These are phyloP conservation scores for Albugo candida DNA, from an alignment of 352 stramenopile genomes.

Conservation along the genomic window DNA sequence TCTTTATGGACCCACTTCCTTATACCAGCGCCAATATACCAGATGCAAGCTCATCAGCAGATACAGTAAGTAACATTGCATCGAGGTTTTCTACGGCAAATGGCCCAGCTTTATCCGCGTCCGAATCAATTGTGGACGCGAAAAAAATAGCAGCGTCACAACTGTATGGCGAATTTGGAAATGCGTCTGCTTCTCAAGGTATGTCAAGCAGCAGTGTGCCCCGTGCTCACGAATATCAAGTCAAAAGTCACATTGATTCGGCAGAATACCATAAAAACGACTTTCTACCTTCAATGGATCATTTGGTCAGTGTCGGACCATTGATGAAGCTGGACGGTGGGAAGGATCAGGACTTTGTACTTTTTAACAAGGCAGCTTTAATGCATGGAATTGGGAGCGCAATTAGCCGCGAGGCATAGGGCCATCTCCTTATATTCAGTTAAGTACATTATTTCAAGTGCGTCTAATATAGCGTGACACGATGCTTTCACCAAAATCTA, in stretches of 20 bases:
- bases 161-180: conserved; percentile 14
- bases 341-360: conserved; percentile 61
- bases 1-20: conserved; percentile 51
- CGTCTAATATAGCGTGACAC: too few relatives aligned
- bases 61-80: neutral
- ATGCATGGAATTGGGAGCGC: conserved; percentile 54
- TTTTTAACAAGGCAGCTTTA: conserved; percentile 56
- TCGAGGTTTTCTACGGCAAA: too few relatives aligned
- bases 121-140: neutral
- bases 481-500: too few relatives aligned
- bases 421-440: conserved; percentile 58
- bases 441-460: too few relatives aligned
- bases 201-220: too few relatives aligned
- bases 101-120: neutral
- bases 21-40: conserved; percentile 24
- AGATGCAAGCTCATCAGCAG: conserved; percentile 1
- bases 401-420: conserved; percentile 62
- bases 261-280: neutral
- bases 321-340: conserved; percentile 64
- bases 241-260: neutral
- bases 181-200: conserved; percentile 9
- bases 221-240: neutral
- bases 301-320: conserved; percentile 42
- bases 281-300: neutral
- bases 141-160: neutral